These are phyloP conservation scores for Poa pratensis DNA, from an alignment of 176 grass and related monocot genomes.

Conservation along the genomic window DNA sequence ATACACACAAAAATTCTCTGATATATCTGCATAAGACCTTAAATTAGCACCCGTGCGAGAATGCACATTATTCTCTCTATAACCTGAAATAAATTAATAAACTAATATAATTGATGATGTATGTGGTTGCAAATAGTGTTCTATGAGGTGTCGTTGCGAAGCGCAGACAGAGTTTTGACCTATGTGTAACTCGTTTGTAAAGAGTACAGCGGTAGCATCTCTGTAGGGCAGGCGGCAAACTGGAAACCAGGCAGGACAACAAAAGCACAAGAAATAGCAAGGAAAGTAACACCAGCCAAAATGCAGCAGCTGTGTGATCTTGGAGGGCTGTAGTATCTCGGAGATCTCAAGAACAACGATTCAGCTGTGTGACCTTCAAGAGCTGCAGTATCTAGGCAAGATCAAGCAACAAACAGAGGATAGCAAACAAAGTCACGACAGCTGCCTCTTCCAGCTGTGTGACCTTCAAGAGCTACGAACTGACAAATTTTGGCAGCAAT, in stretches of 20 bases:
- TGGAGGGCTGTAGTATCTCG: neutral
- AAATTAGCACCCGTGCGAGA: neutral
- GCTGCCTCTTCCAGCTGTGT: neutral
- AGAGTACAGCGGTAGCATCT: neutral
- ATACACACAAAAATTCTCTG: neutral
- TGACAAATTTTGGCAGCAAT: neutral
- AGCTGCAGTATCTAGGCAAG: neutral
- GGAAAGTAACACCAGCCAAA: neutral
- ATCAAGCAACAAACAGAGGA: neutral
- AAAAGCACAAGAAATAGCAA: neutral
- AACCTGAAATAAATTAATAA: neutral
- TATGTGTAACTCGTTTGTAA: neutral
- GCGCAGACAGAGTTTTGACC: neutral
- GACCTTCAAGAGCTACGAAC: neutral
- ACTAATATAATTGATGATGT: neutral
- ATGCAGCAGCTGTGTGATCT: neutral
- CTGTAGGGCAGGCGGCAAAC: neutral
- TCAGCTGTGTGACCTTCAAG: neutral
- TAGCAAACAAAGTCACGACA: neutral
- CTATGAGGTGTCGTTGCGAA: neutral
- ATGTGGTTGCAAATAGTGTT: too few relatives aligned
- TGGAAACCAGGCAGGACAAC: neutral
- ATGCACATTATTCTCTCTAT: neutral
- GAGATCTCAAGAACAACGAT: neutral
- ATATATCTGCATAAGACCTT: neutral